Conservation (phyloP, 768 basidiomycete species). For the Baorangia bicolor region DNA sequence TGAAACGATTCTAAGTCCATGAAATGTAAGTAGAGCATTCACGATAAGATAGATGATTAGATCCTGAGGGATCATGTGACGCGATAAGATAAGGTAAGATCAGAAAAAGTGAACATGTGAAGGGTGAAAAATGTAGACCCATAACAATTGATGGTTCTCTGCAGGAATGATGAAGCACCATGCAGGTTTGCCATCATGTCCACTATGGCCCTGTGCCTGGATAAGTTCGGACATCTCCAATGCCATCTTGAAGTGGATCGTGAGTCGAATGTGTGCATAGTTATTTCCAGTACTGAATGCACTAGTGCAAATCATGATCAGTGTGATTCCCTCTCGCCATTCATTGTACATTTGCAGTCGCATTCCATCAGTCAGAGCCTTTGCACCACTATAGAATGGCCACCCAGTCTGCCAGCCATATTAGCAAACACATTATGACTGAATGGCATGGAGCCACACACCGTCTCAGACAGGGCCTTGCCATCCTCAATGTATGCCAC, state of each 20-base stretch:
- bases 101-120: too few species aligned
- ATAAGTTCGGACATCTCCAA: neutral
- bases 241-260: neutral
- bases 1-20: too few species aligned
- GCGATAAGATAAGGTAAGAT: too few species aligned
- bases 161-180: neutral
- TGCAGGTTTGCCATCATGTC: neutral
- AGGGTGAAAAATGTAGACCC: too few species aligned
- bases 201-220: neutral
- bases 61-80: too few species aligned
- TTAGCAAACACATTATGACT: too few species aligned
- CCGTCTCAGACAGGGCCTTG: neutral
- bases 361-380: neutral
- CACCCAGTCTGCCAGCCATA: neutral
- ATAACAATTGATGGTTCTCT: too few species aligned
- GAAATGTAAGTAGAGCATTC: too few species aligned
- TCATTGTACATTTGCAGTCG: neutral
- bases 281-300: neutral
- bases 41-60: too few species aligned
- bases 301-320: neutral
- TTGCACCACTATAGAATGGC: neutral
- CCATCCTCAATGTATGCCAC: neutral
- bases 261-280: neutral
- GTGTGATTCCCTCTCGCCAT: neutral
- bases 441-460: too few species aligned